A percentile compares a stretch with the other conserved stretches of the same genome.
Conservation (phyloP, 1,284 basidiomycete species). For the Gomphus bonarii region DNA sequence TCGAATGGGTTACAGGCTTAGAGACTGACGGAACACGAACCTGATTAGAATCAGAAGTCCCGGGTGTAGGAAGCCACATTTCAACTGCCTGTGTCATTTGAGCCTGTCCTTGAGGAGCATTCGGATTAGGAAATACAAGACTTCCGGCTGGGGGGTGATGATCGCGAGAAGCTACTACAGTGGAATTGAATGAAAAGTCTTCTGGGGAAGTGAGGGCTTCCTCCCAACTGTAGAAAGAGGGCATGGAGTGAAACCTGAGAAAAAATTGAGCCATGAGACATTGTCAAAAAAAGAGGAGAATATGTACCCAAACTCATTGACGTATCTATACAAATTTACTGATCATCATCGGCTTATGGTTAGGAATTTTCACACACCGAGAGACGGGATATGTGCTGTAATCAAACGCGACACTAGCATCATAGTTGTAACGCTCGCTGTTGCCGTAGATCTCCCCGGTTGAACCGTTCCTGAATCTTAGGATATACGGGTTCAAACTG, state of each 20-base stretch:
- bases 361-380: slow-evolving; percentile 23
- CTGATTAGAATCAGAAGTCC: slow-evolving; percentile 39
- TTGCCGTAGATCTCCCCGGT: slow-evolving; percentile 48
- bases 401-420: slow-evolving; percentile 43
- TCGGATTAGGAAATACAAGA: slow-evolving; percentile 48
- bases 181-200: slow-evolving; percentile 51
- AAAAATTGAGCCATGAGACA: background rate
- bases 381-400: slow-evolving; percentile 44
- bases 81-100: slow-evolving; percentile 45
- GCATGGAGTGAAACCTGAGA: slow-evolving; percentile 53
- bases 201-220: slow-evolving; percentile 40
- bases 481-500: slow-evolving; percentile 44
- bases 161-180: slow-evolving; percentile 45
- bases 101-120: slow-evolving; percentile 41
- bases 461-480: slow-evolving; percentile 42
- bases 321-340: slow-evolving; percentile 27
- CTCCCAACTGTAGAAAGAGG: slow-evolving; percentile 54
- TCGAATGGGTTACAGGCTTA: background rate
- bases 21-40: background rate
- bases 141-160: slow-evolving; percentile 49
- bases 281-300: background rate
- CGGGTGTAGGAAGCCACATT: slow-evolving; percentile 42
- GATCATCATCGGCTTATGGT: background rate
- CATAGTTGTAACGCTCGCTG: slow-evolving; percentile 49
- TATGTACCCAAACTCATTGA: slow-evolving; percentile 52